These are phyloP conservation scores for Postia placenta DNA, from an alignment of 768 basidiomycete species.

Conservation along the genomic window DNA sequence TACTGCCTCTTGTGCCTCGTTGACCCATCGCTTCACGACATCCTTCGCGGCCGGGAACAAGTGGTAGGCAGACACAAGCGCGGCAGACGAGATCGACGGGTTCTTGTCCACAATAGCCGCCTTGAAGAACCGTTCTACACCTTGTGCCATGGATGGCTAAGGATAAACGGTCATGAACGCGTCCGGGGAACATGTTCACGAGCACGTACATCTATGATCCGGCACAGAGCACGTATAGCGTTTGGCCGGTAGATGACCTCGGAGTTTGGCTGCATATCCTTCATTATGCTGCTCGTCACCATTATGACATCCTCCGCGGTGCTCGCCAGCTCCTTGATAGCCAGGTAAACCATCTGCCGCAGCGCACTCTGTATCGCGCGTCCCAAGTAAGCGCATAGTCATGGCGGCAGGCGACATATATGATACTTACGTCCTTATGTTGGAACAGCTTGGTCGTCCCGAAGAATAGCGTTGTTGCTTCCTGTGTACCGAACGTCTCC, in stretches of 20 bases:
- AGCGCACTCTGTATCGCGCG: constrained; percentile 65
- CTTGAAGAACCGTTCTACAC: constrained; percentile 98
- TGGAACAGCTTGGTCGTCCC: constrained; percentile 98
- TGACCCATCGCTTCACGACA: constrained; percentile 98
- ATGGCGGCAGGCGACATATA: not conserved
- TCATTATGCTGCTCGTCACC: constrained; percentile 99
- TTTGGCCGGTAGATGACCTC: constrained; percentile 99
- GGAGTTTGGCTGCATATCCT: constrained; percentile 99
- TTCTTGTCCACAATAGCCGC: constrained; percentile 97
- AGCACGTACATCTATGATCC: constrained; percentile 90
- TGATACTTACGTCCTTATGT: constrained; percentile 88
- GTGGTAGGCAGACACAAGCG: constrained; percentile 95
- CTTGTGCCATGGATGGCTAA: constrained; percentile 98
- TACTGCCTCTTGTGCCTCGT: constrained; percentile 95
- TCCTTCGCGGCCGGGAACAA: constrained; percentile 91
- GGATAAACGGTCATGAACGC: constrained; percentile 3
- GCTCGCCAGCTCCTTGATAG: constrained; percentile 94
- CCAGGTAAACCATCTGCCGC: constrained; percentile 96
- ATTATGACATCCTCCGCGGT: constrained; percentile 99
- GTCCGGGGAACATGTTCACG: not conserved
- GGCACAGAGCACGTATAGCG: constrained; percentile 91
- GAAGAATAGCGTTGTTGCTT: constrained; percentile 97
- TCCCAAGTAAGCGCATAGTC: not conserved
- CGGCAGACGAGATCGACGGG: constrained; percentile 91
- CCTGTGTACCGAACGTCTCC: constrained; percentile 90